phyloP scores from a whole-genome alignment of 2,329 filamentous ascomycete species.

The Pyricularia sp. region DNA sequence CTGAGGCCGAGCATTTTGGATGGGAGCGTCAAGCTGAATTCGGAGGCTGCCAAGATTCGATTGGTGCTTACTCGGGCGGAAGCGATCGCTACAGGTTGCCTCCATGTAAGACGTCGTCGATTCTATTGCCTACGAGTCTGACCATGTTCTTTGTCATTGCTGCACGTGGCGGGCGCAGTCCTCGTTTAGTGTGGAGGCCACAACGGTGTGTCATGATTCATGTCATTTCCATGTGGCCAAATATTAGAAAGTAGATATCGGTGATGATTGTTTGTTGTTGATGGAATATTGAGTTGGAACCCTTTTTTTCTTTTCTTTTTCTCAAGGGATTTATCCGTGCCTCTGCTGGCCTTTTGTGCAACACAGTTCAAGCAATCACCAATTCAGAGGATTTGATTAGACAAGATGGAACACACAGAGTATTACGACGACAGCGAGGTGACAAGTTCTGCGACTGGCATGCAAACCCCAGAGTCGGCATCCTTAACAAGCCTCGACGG shows the following conservation, averaged over 20 bases:
- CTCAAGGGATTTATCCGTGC: too few relatives aligned
- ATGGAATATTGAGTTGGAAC: too few relatives aligned
- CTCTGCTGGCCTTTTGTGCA: too few relatives aligned
- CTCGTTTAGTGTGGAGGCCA: neutral
- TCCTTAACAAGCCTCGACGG: too few relatives aligned
- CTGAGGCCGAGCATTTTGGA: neutral
- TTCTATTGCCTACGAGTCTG: neutral
- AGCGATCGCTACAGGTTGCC: neutral
- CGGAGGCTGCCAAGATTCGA: neutral
- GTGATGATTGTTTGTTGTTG: too few relatives aligned
- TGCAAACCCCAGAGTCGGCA: neutral
- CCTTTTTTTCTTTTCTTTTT: too few relatives aligned
- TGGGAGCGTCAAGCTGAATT: neutral
- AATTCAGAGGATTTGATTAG: too few relatives aligned
- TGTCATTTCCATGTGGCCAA: too few relatives aligned
- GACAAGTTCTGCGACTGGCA: neutral
- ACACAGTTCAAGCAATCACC: too few relatives aligned
- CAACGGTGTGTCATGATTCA: neutral
- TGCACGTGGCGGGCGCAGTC: neutral
- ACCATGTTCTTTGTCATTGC: neutral
- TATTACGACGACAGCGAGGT: neutral
- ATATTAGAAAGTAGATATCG: too few relatives aligned
- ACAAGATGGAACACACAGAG: neutral
- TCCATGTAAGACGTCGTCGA: neutral
- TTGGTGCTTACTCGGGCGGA: neutral